phyloP scores from a whole-genome alignment of 2,329 filamentous ascomycete species.

The Sporothrix brasiliensis region DNA sequence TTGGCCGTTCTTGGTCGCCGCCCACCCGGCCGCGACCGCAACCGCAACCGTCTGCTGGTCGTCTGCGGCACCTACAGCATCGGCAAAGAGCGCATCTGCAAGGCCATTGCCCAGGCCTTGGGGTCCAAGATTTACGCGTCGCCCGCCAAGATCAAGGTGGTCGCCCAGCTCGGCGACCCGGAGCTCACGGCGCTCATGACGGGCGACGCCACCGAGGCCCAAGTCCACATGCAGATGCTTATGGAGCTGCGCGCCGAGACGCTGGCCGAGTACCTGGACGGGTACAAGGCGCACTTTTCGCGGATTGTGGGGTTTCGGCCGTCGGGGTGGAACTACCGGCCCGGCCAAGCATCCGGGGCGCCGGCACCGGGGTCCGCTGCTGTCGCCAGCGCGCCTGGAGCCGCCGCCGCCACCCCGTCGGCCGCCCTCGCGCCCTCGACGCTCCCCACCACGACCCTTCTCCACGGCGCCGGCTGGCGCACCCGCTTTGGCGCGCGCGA shows the following conservation, averaged over 20 bases:
- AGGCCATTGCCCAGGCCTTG: slow-evolving; percentile 86
- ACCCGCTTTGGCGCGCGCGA: slow-evolving; percentile 71
- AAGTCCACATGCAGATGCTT: slow-evolving; percentile 96
- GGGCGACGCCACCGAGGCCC: slow-evolving; percentile 75
- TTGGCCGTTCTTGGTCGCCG: slow-evolving; percentile 37
- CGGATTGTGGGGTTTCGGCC: slow-evolving; percentile 89
- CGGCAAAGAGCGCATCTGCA: slow-evolving; percentile 93
- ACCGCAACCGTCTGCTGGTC: slow-evolving; percentile 74
- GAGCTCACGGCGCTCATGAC: slow-evolving; percentile 80
- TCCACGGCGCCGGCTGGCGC: slow-evolving; percentile 70
- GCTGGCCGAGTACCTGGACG: slow-evolving; percentile 81
- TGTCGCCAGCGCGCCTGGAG: slow-evolving; percentile 38
- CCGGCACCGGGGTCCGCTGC: neutral
- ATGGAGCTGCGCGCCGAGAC: slow-evolving; percentile 94
- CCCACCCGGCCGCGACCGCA: slow-evolving; percentile 44
- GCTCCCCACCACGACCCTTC: slow-evolving; percentile 54
- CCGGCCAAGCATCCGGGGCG: slow-evolving; percentile 55
- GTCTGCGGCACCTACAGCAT: slow-evolving; percentile 97
- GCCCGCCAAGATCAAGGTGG: slow-evolving; percentile 79
- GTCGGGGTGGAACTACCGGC: slow-evolving; percentile 90
- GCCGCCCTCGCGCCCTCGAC: slow-evolving; percentile 55
- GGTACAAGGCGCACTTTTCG: slow-evolving; percentile 78
- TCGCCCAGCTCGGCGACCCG: slow-evolving; percentile 79
- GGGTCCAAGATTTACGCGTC: slow-evolving; percentile 88
- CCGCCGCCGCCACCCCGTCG: slow-evolving; percentile 53